Base-by-base conservation (phyloP, 2,329 filamentous ascomycete genomes). In the Xylaria sp. region DNA sequence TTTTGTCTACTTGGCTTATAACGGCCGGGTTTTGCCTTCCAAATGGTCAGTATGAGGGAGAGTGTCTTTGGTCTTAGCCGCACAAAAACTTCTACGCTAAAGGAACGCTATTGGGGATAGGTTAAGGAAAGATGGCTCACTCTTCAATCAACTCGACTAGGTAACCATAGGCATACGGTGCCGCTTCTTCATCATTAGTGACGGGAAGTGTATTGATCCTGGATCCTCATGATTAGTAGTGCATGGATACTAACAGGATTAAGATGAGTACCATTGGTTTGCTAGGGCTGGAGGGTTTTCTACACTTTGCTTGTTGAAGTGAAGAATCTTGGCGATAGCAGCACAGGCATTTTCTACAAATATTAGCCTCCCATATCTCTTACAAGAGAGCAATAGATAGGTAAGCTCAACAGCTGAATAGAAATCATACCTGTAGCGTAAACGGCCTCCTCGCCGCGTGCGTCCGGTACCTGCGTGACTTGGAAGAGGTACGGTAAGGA, bases 101-200 rank as follows among this genome's bases (percentile, higher is more conserved):
- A 47, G 31, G 36, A 3, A 33, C 0, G 11, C 10, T 22, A 38
- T 5, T 2, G n/a, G 15, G 20, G 25, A 10, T 4, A 25, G 10
- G 1, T 11, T 11, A 51, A 20, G 22, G 20, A 4, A 39, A 44
- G 29, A 49, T 11, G 49, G 90, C 94, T 87, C 89, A 97, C 96
- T 96, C 92, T 73, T 96, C 92, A 77, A 98, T 97, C 69, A 99
- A 81, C 78, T 97, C 91, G 13, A 92, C 90, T 65, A 99, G 84
- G 81, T 97, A 99, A 50, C 90, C 90, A 78, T 99, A 99, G 1
- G 94, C 94, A 79, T 96, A 98, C 15, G 96, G 96, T 22, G 96
- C 96, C 3, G 96, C 96, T 82, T 99, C 96, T 79, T 99, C 96
- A 72, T 99, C 96, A 76, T 97, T 97, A 17, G 90, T 90, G 59